These are phyloP conservation scores for Leccinum fibrillosum DNA, from an alignment of 768 basidiomycete genomes.

Conservation along the genomic window DNA sequence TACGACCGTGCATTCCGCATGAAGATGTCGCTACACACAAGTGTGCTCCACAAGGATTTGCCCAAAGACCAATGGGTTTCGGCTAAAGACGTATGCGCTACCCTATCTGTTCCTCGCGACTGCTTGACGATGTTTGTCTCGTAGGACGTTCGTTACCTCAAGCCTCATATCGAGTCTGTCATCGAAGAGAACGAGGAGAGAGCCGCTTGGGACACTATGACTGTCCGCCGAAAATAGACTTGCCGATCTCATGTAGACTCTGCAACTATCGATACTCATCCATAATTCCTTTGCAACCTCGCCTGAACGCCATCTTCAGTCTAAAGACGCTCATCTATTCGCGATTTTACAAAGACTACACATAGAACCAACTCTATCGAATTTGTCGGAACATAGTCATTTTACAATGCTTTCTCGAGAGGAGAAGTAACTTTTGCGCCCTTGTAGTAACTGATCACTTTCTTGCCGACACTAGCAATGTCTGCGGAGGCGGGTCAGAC, in stretches of 20 bases:
- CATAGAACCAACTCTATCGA: constrained; percentile 1
- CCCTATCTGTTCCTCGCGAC: background rate
- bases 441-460: constrained; percentile 84
- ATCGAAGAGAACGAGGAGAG: constrained; percentile 76
- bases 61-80: constrained; percentile 80
- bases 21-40: constrained; percentile 73
- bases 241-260: constrained; percentile 24
- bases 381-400: background rate
- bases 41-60: constrained; percentile 74
- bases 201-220: constrained; percentile 73
- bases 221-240: constrained; percentile 64
- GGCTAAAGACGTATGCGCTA: constrained; percentile 61
- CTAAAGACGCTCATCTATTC: constrained; percentile 7
- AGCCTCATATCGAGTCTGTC: constrained; percentile 71
- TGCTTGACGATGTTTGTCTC: constrained; percentile 6
- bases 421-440: constrained; percentile 72
- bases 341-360: constrained; percentile 15
- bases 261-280: constrained; percentile 16
- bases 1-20: constrained; percentile 93
- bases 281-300: constrained; percentile 4
- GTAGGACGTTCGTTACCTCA: constrained; percentile 90
- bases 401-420: constrained; percentile 65
- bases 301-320: background rate
- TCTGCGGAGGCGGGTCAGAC: constrained; percentile 37
- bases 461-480: constrained; percentile 79